Percentiles rank a stretch among this genome's conserved stretches.
Conservation (phyloP, 176 grass and related monocot genomes). For the Neostapfia colusana region DNA sequence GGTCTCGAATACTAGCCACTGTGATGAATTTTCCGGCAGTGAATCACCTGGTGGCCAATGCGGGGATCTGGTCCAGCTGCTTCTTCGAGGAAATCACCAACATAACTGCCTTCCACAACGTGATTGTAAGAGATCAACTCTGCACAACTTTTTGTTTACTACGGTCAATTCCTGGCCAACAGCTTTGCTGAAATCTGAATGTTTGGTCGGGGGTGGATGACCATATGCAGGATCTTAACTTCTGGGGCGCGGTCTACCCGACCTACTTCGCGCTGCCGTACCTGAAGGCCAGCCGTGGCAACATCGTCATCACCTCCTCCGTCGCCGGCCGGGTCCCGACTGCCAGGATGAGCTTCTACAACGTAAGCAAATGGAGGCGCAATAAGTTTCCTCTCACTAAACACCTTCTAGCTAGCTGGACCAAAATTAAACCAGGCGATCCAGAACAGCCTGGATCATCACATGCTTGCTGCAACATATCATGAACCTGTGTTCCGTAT, state of each 20-base stretch:
- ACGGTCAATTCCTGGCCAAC: too few relatives aligned
- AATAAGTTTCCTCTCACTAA: conserved; percentile 24
- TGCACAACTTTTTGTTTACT: too few relatives aligned
- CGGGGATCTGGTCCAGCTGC: conserved; percentile 77
- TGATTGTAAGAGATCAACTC: conserved; percentile 52
- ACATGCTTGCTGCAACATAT: too few relatives aligned
- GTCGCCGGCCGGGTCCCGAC: conserved; percentile 69
- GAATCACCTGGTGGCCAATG: conserved; percentile 89
- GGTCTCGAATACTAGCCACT: background rate
- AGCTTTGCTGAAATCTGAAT: background rate
- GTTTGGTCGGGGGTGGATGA: background rate
- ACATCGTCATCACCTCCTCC: conserved; percentile 77
- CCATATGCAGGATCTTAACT: conserved; percentile 73
- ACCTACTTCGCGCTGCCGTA: conserved; percentile 84
- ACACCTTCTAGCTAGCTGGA: background rate
- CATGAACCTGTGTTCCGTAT: too few relatives aligned
- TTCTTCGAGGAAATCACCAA: conserved; percentile 89
- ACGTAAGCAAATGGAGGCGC: conserved; percentile 41
- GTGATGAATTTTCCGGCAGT: conserved; percentile 42
- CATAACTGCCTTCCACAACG: conserved; percentile 70
- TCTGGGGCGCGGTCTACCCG: conserved; percentile 81
- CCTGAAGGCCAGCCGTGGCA: conserved; percentile 66
- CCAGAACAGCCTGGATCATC: too few relatives aligned
- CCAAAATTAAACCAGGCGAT: background rate
- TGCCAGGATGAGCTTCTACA: conserved; percentile 86